These are phyloP conservation scores for Mycena kentingensis DNA, from an alignment of 768 basidiomycete species.

Conservation along the genomic window DNA sequence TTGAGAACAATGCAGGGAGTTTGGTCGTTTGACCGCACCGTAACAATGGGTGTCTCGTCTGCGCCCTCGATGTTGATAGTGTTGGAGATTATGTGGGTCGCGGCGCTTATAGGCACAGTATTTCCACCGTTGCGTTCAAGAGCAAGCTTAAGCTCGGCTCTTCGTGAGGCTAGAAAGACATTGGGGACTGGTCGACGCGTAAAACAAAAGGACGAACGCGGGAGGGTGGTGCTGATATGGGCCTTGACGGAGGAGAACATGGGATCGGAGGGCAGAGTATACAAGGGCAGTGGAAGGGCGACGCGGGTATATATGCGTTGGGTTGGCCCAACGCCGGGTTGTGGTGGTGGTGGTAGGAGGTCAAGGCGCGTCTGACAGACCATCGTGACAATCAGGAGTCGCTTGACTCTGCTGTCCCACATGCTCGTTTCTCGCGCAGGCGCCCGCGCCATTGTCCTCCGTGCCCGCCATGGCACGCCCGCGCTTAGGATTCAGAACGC, in stretches of 20 bases:
- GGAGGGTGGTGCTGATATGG: too few species aligned
- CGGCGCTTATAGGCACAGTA: constrained; percentile 34
- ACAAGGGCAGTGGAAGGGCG: too few species aligned
- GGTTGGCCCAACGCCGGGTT: too few species aligned
- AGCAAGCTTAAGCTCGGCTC: constrained; percentile 45
- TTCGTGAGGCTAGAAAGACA: constrained; percentile 39
- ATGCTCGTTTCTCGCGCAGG: constrained; percentile 40
- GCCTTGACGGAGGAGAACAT: too few species aligned
- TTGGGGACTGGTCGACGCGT: too few species aligned
- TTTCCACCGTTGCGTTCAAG: constrained; percentile 57
- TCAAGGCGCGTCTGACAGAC: too few species aligned
- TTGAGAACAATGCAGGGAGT: not conserved
- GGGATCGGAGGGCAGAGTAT: too few species aligned
- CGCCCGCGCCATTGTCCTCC: constrained; percentile 50
- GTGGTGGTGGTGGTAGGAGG: too few species aligned
- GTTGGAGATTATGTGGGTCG: constrained; percentile 61
- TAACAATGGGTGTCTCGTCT: constrained; percentile 26
- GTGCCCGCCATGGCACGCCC: constrained; percentile 46
- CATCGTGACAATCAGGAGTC: too few species aligned
- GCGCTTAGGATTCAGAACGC: constrained; percentile 35
- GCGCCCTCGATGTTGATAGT: constrained; percentile 47
- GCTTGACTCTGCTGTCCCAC: too few species aligned
- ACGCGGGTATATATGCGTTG: too few species aligned
- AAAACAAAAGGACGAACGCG: too few species aligned
- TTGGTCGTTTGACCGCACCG: constrained; percentile 30